A percentile compares a stretch with the other conserved stretches of the same genome.
Evolutionary conservation across 2,329 filamentous ascomycete genomes (phyloP).

Genomic region (Chalara sp.): DNA sequence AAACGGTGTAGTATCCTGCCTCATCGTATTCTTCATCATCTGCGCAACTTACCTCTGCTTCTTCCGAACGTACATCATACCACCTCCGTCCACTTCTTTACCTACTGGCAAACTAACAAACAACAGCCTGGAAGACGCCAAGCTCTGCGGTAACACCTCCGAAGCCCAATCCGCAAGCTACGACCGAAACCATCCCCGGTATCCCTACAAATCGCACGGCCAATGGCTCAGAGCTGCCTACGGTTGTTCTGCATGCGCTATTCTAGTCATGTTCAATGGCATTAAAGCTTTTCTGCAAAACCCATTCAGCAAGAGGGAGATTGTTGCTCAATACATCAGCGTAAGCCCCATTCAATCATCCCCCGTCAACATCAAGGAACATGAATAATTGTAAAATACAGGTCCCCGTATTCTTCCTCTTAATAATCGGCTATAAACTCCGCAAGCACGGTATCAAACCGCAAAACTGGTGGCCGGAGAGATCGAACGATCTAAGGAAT

Average conservation of each 20-base stretch:
- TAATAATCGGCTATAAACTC: constrained; percentile 33
- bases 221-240: constrained; percentile 32
- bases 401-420: constrained; percentile 31
- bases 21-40: constrained; percentile 33
- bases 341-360: constrained; percentile 28
- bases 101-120: too few species aligned
- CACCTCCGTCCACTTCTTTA: too few species aligned
- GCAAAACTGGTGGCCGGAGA: constrained; percentile 29
- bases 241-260: constrained; percentile 25
- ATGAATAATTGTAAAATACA: constrained; percentile 8
- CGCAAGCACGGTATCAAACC: constrained; percentile 29
- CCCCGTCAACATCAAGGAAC: too few species aligned
- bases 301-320: constrained; percentile 29
- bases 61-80: constrained; percentile 27
- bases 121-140: constrained; percentile 30
- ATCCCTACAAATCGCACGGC: constrained; percentile 32
- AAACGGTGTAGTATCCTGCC: constrained; percentile 31
- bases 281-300: constrained; percentile 26
- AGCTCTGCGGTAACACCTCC: constrained; percentile 32
- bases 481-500: constrained; percentile 31
- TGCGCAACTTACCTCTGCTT: constrained; percentile 34
- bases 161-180: constrained; percentile 28
- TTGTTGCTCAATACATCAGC: constrained; percentile 33
- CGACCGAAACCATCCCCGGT: constrained; percentile 29
- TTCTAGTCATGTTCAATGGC: constrained; percentile 31